Evolutionary conservation across 1,284 basidiomycete species (phyloP).

Genomic region (Sporisorium graminicola): DNA sequence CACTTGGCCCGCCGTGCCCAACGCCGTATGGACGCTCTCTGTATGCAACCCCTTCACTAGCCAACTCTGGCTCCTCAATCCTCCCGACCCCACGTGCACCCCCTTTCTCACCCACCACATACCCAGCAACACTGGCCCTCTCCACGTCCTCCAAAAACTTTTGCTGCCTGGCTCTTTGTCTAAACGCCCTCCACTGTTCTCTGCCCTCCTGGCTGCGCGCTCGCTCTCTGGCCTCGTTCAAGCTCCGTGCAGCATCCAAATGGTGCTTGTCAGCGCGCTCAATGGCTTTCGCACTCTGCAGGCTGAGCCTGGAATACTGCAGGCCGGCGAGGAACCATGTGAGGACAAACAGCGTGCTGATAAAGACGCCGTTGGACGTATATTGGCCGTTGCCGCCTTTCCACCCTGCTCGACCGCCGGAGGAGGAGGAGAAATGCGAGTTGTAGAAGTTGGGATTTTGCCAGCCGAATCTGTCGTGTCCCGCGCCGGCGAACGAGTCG

Average conservation of each 20-base stretch:
- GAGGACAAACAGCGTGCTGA: conserved; percentile 37
- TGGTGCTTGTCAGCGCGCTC: conserved; percentile 32
- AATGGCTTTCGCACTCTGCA: conserved; percentile 44
- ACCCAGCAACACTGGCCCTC: too few relatives aligned
- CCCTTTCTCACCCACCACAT: not conserved
- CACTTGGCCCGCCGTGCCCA: conserved; percentile 51
- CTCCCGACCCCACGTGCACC: not conserved
- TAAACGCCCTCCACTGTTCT: conserved; percentile 25
- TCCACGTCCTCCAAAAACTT: conserved; percentile 17
- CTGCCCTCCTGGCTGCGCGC: conserved; percentile 39
- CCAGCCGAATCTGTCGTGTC: conserved; percentile 48
- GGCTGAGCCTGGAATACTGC: conserved; percentile 35
- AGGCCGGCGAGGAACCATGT: conserved; percentile 51
- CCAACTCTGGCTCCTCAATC: not conserved
- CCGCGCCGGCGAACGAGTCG: conserved; percentile 5
- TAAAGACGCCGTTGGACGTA: conserved; percentile 39
- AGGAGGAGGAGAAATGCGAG: not conserved
- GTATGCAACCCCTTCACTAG: not conserved
- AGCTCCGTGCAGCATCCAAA: conserved; percentile 28
- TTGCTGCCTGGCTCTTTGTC: conserved; percentile 29
- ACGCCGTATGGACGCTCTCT: conserved; percentile 21
- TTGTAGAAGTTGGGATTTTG: conserved; percentile 31
- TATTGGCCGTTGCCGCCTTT: conserved; percentile 41
- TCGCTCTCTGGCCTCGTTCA: conserved; percentile 27
- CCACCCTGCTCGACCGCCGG: conserved; percentile 16